Evolutionary conservation across 208 protist genomes (phyloP), one percentile per base, ranked within the genome.

Genomic region (Trypanosoma grayi): DNA sequence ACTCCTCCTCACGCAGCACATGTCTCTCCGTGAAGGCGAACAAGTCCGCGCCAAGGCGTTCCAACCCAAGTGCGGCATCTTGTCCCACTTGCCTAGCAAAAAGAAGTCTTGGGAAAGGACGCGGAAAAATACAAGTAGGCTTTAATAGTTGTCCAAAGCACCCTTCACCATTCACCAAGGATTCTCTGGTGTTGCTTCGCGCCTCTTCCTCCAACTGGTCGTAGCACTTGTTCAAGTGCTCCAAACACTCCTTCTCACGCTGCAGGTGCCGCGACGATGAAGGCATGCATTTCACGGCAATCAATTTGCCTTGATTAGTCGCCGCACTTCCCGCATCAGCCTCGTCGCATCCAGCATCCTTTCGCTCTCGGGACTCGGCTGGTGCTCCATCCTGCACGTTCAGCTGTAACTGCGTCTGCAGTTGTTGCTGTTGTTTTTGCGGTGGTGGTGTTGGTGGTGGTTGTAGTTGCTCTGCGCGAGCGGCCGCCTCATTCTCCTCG

Each of bases 31-130:
- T 69, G 41, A 75, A 75, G 47, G 62, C 62, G 56, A 69, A 75
- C 9, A 75, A 43, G 27, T 75, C 70, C n/a, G 46, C 47, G 1
- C 59, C 60, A 36, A 66, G 58, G 18, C 70, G 70, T 36, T 69
- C 70, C 20, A 75, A 30, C n/a, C 70, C 68, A 39, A 74, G 57
- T 4, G 60, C 68, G 25, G 67, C 68, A 60, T 65, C 39, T 30
- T 24, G n/a, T 60, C 44, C 41, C 56, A 65, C 46, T 34, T 65
- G 11, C 36, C 65, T 20, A 55, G 57, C 43, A 54, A 72, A 72
- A 58, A 66, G 60, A 45, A 66, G 56, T 54, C 40, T 31, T 54
- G 66, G 66, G n/a, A 25, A 72, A 47, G 66, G 57, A 20, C 33
- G 34, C 22, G 30, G 25, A 9, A 44, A 39, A 66, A 36, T 11